Conservation (phyloP, 2,329 filamentous ascomycete genomes). For the Penicillium sclerotiorum region DNA sequence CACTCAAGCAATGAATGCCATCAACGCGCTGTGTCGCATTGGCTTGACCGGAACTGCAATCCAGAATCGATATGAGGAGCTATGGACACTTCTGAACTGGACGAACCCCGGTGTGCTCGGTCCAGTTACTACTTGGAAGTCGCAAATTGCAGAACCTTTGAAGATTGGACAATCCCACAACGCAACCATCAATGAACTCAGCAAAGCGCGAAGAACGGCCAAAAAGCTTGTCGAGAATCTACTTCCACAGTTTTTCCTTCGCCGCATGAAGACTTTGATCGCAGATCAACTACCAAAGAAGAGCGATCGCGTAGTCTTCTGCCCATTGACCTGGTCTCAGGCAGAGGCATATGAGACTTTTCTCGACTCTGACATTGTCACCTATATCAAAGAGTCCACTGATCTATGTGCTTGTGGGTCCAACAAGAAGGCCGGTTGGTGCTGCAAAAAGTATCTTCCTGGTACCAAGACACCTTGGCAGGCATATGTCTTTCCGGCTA, state of each 20-base stretch:
- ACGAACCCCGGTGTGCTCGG: constrained; percentile 78
- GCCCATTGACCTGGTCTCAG: constrained; percentile 81
- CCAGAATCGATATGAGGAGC: constrained; percentile 95
- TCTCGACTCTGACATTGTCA: constrained; percentile 70
- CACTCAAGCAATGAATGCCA: constrained; percentile 82
- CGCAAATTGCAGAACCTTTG: constrained; percentile 75
- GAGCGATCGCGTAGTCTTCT: constrained; percentile 92
- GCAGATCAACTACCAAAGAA: constrained; percentile 93
- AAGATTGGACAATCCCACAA: constrained; percentile 90
- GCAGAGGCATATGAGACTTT: constrained; percentile 80
- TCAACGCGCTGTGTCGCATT: constrained; percentile 90
- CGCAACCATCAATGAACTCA: constrained; percentile 80
- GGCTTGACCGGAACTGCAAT: constrained; percentile 95
- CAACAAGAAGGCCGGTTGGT: constrained; percentile 75
- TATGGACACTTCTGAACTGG: constrained; percentile 97
- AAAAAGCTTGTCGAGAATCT: constrained; percentile 83
- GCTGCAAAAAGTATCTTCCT: constrained; percentile 66
- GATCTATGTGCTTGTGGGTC: constrained; percentile 72
- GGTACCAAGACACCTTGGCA: constrained; percentile 68
- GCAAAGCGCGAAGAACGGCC: constrained; percentile 77
- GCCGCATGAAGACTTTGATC: constrained; percentile 90
- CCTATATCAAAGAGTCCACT: constrained; percentile 67
- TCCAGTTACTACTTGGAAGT: constrained; percentile 73
- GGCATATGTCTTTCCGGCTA: constrained; percentile 79
- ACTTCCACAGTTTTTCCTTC: constrained; percentile 84